Evolutionary conservation across 1,139 yeast species (phyloP), one percentile per base, ranked within the genome.

Genomic region (Keqinozyma sinolaborantium): DNA sequence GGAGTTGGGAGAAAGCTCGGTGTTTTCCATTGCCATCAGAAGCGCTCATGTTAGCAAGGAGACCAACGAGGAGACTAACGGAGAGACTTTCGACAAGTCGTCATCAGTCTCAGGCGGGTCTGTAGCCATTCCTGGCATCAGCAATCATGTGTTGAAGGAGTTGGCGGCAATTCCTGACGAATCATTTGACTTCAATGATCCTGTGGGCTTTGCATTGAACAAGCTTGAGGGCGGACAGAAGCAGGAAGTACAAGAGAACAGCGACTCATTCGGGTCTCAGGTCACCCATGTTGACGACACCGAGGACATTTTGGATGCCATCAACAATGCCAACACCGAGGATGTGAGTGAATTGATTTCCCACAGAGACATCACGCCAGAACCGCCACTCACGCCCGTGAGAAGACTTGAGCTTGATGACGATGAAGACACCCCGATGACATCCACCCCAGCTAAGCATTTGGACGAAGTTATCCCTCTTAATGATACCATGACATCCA

Each of bases 151-250:
- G 2, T 73, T 83, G 30, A 80, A 79, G 30, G 86, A 80, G 47
- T 66, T 85, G 32, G 90, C 92, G 1, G 82, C 83, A 2, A 79
- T 87, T 29, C 90, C 95, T 0, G 95, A 87, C 51, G 90, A 82
- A 36, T 65, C 81, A 1, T 64, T 73, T 28, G 76, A 70, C 24
- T 80, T 75, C 18, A 56, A 53, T 28, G 60, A 64, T 40, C 96
- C 95, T 0, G 66, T 88, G n/a, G 74, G 71, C 34, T 76, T 78
- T 33, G 92, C 97, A 0, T 64, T 88, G 39, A 67, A 70, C 51
- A 86, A 84, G 53, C 62, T 88, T 19, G 95, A 85, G 55, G 97
- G 96, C 1, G 76, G 70, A 25, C 70, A 41, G 11, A 37, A 37
- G 9, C 33, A 34, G 14, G 15, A 26, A 29, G 26, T 30, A 33